A percentile compares a stretch with the other conserved stretches of the same genome.
These are phyloP conservation scores for Brasilioporus rufonigricans DNA, from an alignment of 768 basidiomycete species.

Conservation along the genomic window DNA sequence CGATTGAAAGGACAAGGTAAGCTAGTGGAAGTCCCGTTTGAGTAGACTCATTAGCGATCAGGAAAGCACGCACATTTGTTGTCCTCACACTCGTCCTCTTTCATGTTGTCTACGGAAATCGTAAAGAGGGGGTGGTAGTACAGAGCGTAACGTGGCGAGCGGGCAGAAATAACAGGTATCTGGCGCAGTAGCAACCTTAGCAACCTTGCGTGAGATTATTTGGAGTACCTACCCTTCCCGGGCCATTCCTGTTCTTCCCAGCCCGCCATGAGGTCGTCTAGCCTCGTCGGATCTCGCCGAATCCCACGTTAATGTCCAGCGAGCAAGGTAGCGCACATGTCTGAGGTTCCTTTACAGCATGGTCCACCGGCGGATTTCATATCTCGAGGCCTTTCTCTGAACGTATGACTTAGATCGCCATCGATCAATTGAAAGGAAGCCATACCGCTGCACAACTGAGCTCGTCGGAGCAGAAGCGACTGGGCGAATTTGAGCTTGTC, in stretches of 20 bases:
- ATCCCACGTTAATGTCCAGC: neutral
- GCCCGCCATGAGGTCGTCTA: neutral
- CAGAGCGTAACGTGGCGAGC: neutral
- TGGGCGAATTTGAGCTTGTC: neutral
- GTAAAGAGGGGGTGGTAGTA: neutral
- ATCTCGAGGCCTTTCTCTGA: no score
- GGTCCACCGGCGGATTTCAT: neutral
- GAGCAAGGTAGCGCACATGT: neutral
- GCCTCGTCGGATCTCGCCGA: neutral
- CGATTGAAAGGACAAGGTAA: neutral
- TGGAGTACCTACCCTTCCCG: neutral
- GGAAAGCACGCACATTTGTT: neutral
- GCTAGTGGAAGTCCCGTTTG: neutral
- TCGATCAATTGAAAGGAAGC: no score
- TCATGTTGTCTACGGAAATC: neutral
- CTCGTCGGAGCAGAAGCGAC: no score
- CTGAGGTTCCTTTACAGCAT: no score
- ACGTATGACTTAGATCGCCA: no score
- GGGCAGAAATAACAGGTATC: no score
- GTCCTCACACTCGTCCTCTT: no score
- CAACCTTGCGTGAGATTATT: neutral
- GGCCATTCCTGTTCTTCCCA: no score
- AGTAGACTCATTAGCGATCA: neutral
- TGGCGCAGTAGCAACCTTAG: no score
- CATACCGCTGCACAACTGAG: neutral